Evolutionary conservation across 306 rosid genomes (phyloP).

Genomic region (Vigna mungo): DNA sequence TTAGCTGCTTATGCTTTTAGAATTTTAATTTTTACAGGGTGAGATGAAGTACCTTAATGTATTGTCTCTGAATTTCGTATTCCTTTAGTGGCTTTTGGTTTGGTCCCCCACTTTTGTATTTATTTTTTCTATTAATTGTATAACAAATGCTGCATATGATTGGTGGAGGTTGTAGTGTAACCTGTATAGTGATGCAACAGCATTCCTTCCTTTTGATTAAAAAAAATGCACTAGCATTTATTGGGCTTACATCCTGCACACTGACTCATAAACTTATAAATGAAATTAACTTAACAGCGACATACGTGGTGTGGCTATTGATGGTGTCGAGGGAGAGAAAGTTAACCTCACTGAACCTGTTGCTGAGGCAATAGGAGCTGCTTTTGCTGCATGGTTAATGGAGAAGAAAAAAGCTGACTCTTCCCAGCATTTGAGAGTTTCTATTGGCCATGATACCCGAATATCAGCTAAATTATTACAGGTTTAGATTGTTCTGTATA

Average conservation of each 20-base stretch:
- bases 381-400: slow-evolving; percentile 86
- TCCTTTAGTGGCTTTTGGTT: no score
- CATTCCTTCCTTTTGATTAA: no score
- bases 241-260: slow-evolving; percentile 25
- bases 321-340: slow-evolving; percentile 90
- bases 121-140: no score
- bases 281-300: slow-evolving; percentile 63
- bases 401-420: slow-evolving; percentile 77
- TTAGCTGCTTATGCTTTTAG: no score
- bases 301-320: slow-evolving; percentile 92
- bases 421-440: slow-evolving; percentile 69
- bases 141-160: no score
- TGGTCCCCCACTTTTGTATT: no score
- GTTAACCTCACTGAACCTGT: slow-evolving; percentile 84
- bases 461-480: slow-evolving; percentile 81
- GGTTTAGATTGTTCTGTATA: slow-evolving; percentile 55
- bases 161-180: no score
- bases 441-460: slow-evolving; percentile 92
- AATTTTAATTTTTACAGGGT: no score
- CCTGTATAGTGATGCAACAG: no score
- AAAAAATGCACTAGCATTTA: no score
- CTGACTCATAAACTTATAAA: slow-evolving; percentile 43
- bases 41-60: no score
- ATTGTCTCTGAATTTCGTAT: no score
- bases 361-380: slow-evolving; percentile 93